Evolutionary conservation across 2,329 filamentous ascomycete species (phyloP).

Genomic region (Aureobasidium zeae): DNA sequence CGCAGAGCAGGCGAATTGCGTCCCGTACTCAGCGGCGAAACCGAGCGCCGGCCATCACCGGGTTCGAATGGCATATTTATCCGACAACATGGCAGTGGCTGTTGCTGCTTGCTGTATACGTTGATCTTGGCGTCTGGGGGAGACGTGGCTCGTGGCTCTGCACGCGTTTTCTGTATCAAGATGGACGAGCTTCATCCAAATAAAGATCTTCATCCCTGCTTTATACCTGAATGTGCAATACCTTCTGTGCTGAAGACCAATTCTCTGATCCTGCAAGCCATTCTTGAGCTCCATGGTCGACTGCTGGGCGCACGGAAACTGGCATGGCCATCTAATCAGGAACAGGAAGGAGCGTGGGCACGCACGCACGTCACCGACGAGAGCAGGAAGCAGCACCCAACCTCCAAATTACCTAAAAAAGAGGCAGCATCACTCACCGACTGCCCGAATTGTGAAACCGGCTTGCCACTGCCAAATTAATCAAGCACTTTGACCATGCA

Average conservation of each 20-base stretch:
- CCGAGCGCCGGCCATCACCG: conserved; percentile 46
- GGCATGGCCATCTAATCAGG: too few species aligned
- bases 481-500: background rate
- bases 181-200: too few species aligned
- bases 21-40: conserved; percentile 69
- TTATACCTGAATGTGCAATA: too few species aligned
- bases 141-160: conserved; percentile 14
- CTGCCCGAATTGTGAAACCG: conserved; percentile 6
- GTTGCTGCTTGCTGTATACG: conserved; percentile 7
- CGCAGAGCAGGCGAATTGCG: conserved; percentile 65
- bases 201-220: too few species aligned
- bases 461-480: too few species aligned
- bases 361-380: conserved; percentile 4
- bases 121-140: conserved; percentile 13
- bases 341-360: conserved; percentile 1
- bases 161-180: too few species aligned
- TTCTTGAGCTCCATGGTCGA: too few species aligned
- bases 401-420: conserved; percentile 12
- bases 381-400: too few species aligned
- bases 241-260: too few species aligned
- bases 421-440: conserved; percentile 10
- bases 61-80: conserved; percentile 52
- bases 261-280: too few species aligned
- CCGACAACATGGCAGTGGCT: background rate
- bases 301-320: too few species aligned